These are phyloP conservation scores for Cyclotella distinguenda DNA, from an alignment of 108 stramenopile genomes.

Conservation along the genomic window DNA sequence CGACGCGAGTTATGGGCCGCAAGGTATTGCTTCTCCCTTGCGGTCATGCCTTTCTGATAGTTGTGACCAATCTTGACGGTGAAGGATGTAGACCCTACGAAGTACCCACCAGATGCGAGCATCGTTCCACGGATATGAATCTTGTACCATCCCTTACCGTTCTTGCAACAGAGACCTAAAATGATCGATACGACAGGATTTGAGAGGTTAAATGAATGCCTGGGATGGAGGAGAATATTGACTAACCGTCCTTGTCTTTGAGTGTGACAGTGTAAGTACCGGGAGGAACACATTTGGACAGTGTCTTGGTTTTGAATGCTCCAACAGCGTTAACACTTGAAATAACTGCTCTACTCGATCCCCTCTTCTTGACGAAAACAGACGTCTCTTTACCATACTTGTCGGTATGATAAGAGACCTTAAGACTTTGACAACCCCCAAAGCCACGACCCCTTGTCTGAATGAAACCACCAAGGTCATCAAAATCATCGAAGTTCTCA, in stretches of 20 bases:
- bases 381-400: constrained; percentile 19
- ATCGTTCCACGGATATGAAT: constrained; percentile 4
- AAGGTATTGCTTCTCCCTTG: constrained; percentile 18
- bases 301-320: constrained; percentile 9
- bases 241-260: constrained; percentile 9
- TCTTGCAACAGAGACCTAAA: constrained; percentile 4
- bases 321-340: constrained; percentile 12
- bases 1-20: constrained; percentile 20
- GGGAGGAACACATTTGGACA: constrained; percentile 7
- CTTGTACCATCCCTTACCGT: constrained; percentile 28
- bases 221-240: background rate
- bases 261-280: constrained; percentile 24
- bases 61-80: constrained; percentile 21
- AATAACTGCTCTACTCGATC: background rate
- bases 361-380: background rate
- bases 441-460: background rate
- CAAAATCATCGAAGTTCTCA: constrained; percentile 12
- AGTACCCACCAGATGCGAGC: constrained; percentile 12
- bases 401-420: constrained; percentile 12
- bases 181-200: background rate
- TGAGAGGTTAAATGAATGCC: background rate
- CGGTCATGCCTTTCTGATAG: constrained; percentile 5
- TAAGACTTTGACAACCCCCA: constrained; percentile 6
- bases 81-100: constrained; percentile 8
- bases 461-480: constrained; percentile 1